phyloP scores from a whole-genome alignment of 176 grass and related monocot species.

The Olyra latifolia region DNA sequence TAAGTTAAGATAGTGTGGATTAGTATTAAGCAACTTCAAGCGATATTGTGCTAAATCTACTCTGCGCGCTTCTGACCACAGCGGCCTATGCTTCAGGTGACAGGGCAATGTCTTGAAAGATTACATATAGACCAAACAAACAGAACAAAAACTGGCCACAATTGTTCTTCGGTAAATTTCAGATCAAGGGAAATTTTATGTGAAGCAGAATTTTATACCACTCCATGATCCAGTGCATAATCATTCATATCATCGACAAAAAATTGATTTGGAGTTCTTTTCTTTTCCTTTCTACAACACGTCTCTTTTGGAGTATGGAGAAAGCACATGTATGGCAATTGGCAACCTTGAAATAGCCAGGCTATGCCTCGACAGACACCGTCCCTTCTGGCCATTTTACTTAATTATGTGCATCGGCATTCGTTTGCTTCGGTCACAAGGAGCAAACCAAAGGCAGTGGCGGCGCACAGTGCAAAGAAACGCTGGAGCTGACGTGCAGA shows the following conservation, averaged over 20 bases:
- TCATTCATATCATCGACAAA: neutral
- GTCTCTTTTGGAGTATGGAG: neutral
- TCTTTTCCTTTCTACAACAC: neutral
- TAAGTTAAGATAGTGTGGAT: no score
- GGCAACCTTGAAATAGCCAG: neutral
- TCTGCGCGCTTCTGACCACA: no score
- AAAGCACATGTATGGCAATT: neutral
- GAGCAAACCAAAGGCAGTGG: neutral
- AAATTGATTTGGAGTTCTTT: neutral
- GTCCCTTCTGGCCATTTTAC: neutral
- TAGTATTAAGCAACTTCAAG: no score
- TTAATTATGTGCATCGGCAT: neutral
- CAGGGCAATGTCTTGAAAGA: neutral
- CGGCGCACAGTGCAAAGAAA: no score
- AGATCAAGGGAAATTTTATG: neutral
- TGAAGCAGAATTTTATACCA: neutral
- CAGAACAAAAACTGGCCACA: neutral
- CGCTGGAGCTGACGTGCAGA: neutral
- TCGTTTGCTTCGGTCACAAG: neutral
- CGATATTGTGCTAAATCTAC: no score
- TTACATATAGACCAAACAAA: conserved; percentile 29
- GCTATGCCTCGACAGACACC: neutral
- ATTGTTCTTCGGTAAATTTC: neutral
- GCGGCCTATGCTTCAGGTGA: neutral
- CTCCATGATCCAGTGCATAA: neutral